A percentile compares a stretch with the other conserved stretches of the same genome.
phyloP scores from a whole-genome alignment of 2,329 filamentous ascomycete species.

The Colletotrichum sublineola region DNA sequence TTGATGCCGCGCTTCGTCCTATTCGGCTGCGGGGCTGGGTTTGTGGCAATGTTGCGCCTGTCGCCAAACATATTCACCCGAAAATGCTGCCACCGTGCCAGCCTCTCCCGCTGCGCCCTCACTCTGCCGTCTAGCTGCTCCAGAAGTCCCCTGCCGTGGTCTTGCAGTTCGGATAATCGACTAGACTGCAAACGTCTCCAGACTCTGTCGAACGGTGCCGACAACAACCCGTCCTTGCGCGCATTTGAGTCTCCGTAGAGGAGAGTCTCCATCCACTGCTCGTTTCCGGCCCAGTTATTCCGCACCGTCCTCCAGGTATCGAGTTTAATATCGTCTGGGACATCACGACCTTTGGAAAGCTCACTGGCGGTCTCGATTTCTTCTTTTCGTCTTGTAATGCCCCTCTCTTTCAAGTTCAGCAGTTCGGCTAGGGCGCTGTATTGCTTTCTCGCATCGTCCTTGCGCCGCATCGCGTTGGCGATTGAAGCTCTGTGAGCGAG shows the following conservation, averaged over 20 bases:
- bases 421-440: constrained; percentile 75
- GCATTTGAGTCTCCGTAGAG: constrained; percentile 73
- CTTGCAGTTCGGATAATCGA: constrained; percentile 68
- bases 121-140: constrained; percentile 80
- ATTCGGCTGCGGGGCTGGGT: constrained; percentile 45
- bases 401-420: constrained; percentile 72
- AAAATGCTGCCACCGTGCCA: constrained; percentile 82
- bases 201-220: constrained; percentile 75
- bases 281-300: constrained; percentile 84
- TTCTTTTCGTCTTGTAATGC: constrained; percentile 68
- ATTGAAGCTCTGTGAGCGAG: constrained; percentile 81
- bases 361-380: constrained; percentile 52
- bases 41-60: constrained; percentile 43
- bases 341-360: constrained; percentile 42
- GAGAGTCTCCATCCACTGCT: constrained; percentile 79
- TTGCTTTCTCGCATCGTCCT: constrained; percentile 68
- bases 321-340: constrained; percentile 58
- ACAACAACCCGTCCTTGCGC: constrained; percentile 73
- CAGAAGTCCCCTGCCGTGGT: constrained; percentile 67
- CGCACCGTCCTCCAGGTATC: constrained; percentile 72
- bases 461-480: constrained; percentile 68
- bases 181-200: constrained; percentile 77
- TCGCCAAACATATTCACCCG: constrained; percentile 61
- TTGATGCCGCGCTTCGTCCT: constrained; percentile 60
- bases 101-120: constrained; percentile 73